Evolutionary conservation across 2,329 filamentous ascomycete genomes (phyloP), one percentile per base, ranked within the genome.

Genomic region (Fusarium sp.): DNA sequence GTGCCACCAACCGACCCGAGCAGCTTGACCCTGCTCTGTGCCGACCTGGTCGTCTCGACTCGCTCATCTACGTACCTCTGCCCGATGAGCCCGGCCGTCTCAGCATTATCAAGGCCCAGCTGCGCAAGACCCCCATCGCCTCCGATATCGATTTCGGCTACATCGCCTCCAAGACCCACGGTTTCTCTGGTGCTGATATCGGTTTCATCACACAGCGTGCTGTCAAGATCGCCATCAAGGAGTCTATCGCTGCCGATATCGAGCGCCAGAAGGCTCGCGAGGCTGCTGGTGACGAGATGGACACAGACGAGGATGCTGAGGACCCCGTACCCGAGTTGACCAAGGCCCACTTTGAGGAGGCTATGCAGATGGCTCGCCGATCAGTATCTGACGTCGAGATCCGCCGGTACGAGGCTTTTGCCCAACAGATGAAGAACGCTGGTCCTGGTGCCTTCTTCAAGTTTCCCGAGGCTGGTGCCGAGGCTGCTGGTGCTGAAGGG

Each of bases 181-280:
- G 96, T 72, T 99, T 98, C 91, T 98, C 96, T 64, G 96, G 96
- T 95, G 96, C 96, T 80, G 96, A 99, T 93, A 90, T 99, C 82
- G 96, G 96, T 72, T 99, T 98, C 87, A 95, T 99, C 82, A 98
- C 96, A 30, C 96, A 99, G 87, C 95, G 96, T 83, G 96, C 96
- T 60, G 96, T 97, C 88, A 99, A 99, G 91, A 92, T 98, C 80
- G 96, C 96, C 78, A 99, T 99, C 87, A 99, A 99, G 90, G 92
- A 99, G 87, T 91, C 95, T 35, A 99, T 99, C 78, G 87, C 91
- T 24, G 82, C 89, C 51, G 95, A 98, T 71, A 98, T 99, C 77
- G 93, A 97, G 85, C 93, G 94, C 77, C 88, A 89, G 80, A 97
- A 97, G 90, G 92, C 92, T 79, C 94, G 93, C 64, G 95, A 97